These are phyloP conservation scores for Grosmannia serpens DNA, from an alignment of 2,329 filamentous ascomycete genomes.

Conservation along the genomic window DNA sequence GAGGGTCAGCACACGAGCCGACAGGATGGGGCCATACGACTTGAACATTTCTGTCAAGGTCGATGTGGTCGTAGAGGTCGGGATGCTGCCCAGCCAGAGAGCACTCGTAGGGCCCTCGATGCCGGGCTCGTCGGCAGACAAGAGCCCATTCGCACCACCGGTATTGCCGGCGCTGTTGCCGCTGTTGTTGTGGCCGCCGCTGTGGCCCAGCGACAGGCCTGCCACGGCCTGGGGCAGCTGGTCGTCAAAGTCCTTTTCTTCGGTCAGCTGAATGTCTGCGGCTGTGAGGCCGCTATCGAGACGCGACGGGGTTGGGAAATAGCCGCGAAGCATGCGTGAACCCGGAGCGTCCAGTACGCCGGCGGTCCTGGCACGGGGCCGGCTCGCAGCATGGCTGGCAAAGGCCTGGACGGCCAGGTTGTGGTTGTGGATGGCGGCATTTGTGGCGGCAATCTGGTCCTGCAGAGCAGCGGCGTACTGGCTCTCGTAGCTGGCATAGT, in stretches of 20 bases:
- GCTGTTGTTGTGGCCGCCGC: constrained; percentile 47
- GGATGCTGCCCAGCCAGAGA: constrained; percentile 94
- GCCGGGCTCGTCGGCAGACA: constrained; percentile 64
- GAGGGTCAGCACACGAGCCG: constrained; percentile 86
- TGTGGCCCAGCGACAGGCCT: constrained; percentile 59
- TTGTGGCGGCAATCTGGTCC: constrained; percentile 51
- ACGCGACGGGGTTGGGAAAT: constrained; percentile 61
- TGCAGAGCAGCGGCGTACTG: constrained; percentile 51
- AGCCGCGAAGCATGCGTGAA: constrained; percentile 55
- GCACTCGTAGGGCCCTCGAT: constrained; percentile 86
- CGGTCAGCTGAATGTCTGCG: constrained; percentile 61
- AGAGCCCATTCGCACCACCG: constrained; percentile 38
- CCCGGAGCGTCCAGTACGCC: constrained; percentile 76
- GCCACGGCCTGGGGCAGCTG: constrained; percentile 67
- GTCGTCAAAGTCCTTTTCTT: constrained; percentile 69
- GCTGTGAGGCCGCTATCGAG: constrained; percentile 67
- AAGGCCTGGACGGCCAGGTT: constrained; percentile 91
- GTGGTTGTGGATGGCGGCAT: constrained; percentile 72
- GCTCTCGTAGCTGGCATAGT: constrained; percentile 37
- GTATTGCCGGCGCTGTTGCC: constrained; percentile 2
- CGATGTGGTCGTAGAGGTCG: constrained; percentile 90
- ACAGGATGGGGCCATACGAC: constrained; percentile 81
- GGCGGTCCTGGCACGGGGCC: constrained; percentile 82
- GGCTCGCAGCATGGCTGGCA: constrained; percentile 67
- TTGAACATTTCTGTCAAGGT: constrained; percentile 93